Evolutionary conservation across 2,329 filamentous ascomycete species (phyloP).

Genomic region (Arthroderma sp.): DNA sequence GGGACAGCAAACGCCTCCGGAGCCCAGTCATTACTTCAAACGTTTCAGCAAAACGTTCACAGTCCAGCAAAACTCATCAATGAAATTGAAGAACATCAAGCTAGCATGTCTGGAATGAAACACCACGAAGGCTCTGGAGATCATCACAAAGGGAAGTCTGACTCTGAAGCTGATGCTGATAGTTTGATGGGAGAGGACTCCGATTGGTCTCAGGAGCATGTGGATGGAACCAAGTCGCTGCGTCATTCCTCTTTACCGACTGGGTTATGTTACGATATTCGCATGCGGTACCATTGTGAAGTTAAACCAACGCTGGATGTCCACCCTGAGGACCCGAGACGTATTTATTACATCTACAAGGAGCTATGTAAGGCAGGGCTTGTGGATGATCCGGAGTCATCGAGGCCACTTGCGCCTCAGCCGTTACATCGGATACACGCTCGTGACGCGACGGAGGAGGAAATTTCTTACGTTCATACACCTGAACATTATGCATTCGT

Average conservation of each 20-base stretch:
- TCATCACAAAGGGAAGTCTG: slow-evolving; percentile 1
- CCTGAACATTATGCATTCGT: slow-evolving; percentile 71
- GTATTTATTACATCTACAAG: slow-evolving; percentile 87
- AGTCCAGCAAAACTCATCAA: slow-evolving; percentile 9
- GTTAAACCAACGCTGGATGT: slow-evolving; percentile 56
- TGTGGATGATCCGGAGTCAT: slow-evolving; percentile 48
- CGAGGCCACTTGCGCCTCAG: slow-evolving; percentile 36
- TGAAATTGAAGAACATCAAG: slow-evolving; percentile 8
- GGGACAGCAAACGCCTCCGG: not conserved
- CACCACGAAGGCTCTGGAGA: slow-evolving; percentile 8
- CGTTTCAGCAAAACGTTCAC: slow-evolving; percentile 13
- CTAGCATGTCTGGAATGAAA: not conserved
- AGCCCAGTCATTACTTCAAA: slow-evolving; percentile 7
- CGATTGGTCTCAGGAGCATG: slow-evolving; percentile 28
- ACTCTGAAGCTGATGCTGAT: slow-evolving; percentile 14
- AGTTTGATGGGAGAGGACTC: slow-evolving; percentile 27
- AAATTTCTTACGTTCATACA: slow-evolving; percentile 70
- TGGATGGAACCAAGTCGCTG: slow-evolving; percentile 28
- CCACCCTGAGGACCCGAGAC: slow-evolving; percentile 85
- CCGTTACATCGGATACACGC: slow-evolving; percentile 59
- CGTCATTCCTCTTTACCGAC: slow-evolving; percentile 46
- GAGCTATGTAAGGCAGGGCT: slow-evolving; percentile 72
- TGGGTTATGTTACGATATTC: slow-evolving; percentile 76
- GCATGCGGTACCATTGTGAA: slow-evolving; percentile 93
- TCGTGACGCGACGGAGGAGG: slow-evolving; percentile 61